A percentile compares a stretch with the other conserved stretches of the same genome.
Evolutionary conservation across 495 filamentous ascomycete genomes (phyloP).

Genomic region (Xylaria longipes): DNA sequence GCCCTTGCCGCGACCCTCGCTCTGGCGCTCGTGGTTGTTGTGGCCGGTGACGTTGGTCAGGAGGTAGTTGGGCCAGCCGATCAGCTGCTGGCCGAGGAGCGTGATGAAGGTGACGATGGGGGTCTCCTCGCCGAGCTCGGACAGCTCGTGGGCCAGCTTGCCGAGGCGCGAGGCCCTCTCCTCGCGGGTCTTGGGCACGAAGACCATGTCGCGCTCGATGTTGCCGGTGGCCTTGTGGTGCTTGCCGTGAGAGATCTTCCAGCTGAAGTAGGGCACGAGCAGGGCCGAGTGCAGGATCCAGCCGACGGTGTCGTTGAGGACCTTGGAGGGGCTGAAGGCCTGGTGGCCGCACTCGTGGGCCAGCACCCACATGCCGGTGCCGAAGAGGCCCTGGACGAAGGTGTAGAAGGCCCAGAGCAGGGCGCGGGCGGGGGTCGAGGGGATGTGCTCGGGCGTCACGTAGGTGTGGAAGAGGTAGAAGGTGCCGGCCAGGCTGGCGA

Average conservation of each 20-base stretch:
- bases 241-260: slow-evolving; percentile 92
- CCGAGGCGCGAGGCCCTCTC: slow-evolving; percentile 74
- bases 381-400: slow-evolving; percentile 76
- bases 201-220: slow-evolving; percentile 97
- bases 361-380: slow-evolving; percentile 82
- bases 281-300: slow-evolving; percentile 84
- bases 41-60: slow-evolving; percentile 91
- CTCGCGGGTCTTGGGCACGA: slow-evolving; percentile 85
- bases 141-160: slow-evolving; percentile 74
- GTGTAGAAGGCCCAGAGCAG: slow-evolving; percentile 73
- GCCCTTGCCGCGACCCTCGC: slow-evolving; percentile 87
- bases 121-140: slow-evolving; percentile 92
- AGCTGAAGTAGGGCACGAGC: slow-evolving; percentile 88
- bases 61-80: slow-evolving; percentile 90
- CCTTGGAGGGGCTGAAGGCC: slow-evolving; percentile 81
- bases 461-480: slow-evolving; percentile 73
- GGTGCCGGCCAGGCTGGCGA: slow-evolving; percentile 64
- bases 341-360: slow-evolving; percentile 90
- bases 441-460: slow-evolving; percentile 64
- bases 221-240: slow-evolving; percentile 97
- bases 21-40: slow-evolving; percentile 84
- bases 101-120: slow-evolving; percentile 78
- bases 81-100: slow-evolving; percentile 81
- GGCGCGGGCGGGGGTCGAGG: slow-evolving; percentile 61
- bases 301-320: slow-evolving; percentile 83